Percentiles rank a stretch among this genome's conserved stretches.
Evolutionary conservation across 202 grass and related monocot species (phyloP).

Genomic region (Tripidium arundinaceum): DNA sequence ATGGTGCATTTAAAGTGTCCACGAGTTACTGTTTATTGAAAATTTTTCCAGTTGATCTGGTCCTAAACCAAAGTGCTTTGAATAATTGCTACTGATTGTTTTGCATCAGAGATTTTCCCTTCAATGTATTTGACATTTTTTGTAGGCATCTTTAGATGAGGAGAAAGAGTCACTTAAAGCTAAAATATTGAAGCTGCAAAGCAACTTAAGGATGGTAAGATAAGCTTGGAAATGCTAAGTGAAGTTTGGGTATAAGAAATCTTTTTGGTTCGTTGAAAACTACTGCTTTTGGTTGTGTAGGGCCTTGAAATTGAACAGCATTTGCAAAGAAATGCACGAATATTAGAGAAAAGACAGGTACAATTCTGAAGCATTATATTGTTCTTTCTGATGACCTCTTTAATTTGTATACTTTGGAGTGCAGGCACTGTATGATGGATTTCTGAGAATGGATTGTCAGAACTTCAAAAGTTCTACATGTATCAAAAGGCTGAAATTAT

Average conservation of each 20-base stretch:
- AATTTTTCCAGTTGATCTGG: not conserved
- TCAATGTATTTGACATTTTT: not conserved
- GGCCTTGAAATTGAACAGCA: constrained; percentile 90
- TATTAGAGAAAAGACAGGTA: constrained; percentile 79
- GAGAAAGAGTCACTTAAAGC: constrained; percentile 74
- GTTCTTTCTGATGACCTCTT: constrained; percentile 11
- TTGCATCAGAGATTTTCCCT: not conserved
- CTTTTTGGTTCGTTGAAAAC: constrained; percentile 21
- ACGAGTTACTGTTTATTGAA: not conserved
- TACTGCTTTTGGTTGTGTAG: constrained; percentile 43
- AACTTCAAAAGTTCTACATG: constrained; percentile 39
- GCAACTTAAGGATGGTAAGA: constrained; percentile 93
- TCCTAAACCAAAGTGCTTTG: not conserved
- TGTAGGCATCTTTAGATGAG: constrained; percentile 74
- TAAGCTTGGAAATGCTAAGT: constrained; percentile 40
- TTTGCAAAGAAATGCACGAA: constrained; percentile 62
- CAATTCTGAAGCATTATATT: constrained; percentile 2
- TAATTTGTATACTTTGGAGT: constrained; percentile 22
- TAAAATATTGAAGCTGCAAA: constrained; percentile 89
- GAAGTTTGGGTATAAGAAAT: not conserved
- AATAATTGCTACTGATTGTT: not conserved
- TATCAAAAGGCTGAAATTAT: constrained; percentile 62
- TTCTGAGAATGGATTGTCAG: constrained; percentile 51
- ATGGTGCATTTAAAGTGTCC: no score
- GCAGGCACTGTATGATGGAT: constrained; percentile 60